These are phyloP conservation scores for Lagerstroemia speciosa DNA, from an alignment of 345 rosid species.

Conservation along the genomic window DNA sequence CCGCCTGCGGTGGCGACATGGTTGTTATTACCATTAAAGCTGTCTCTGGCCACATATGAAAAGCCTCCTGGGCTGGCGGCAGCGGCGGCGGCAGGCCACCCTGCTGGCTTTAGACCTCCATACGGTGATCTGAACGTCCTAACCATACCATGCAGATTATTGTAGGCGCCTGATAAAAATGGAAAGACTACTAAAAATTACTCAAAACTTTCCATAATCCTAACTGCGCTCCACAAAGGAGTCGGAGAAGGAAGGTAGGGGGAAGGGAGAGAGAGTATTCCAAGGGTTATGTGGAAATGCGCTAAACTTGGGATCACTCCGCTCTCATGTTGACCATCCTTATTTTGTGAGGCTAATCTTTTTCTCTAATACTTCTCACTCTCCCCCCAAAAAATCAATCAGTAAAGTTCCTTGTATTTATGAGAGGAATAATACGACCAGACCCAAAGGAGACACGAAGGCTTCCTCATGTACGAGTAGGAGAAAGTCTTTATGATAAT, in stretches of 20 bases:
- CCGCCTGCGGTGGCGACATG: background rate
- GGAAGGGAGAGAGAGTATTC: background rate
- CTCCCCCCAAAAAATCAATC: no score
- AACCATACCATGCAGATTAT: background rate
- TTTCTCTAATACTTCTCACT: background rate
- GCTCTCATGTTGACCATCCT: background rate
- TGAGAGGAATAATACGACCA: no score
- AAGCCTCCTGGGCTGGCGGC: background rate
- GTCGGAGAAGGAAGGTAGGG: background rate
- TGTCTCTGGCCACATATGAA: background rate
- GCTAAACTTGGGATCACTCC: background rate
- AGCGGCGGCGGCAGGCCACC: background rate
- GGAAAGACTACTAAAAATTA: background rate
- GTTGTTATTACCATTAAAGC: background rate
- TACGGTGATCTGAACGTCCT: background rate
- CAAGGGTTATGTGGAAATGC: background rate
- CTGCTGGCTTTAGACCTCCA: background rate
- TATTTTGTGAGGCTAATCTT: background rate
- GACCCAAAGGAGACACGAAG: no score
- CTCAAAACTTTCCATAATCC: background rate
- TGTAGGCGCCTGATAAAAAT: background rate
- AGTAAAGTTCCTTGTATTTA: no score
- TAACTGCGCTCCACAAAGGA: background rate
- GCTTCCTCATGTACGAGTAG: no score
- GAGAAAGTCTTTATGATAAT: no score